Base-by-base conservation (phyloP, 202 grass and related monocot genomes). In the Schoenoplectus tabernaemontani region DNA sequence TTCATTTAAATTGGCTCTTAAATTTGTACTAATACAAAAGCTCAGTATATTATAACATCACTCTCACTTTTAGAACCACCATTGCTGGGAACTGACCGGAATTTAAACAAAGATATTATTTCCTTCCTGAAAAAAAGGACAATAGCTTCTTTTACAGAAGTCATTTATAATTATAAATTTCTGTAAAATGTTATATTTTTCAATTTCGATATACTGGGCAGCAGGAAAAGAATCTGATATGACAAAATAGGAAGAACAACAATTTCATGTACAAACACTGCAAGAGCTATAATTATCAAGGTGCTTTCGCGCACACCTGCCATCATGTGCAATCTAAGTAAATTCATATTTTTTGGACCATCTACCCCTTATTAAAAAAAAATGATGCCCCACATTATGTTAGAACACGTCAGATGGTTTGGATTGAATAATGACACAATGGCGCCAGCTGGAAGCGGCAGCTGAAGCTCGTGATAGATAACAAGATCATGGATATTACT, bases 381-480 rank as follows among this genome's bases (percentile, higher is more conserved):
- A 42, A 12, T 22, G 67, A 71, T 48, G 67, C 4, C 67, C 67
- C 42, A 15, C 11, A 15, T 3, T 50, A 65, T 17, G n/a, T 48
- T 51, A n/a, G 24, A 16, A 12, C 23, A 72, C 12, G 43, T 50
- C 11, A 48, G 23, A 50, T 72, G 5, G 12, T 32, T 30, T 7
- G 1, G 13, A 72, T 72, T 72, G 68, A 50, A 39, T 71, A 71
- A 71, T 71, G 67, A 22, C 22, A 71, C 67, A 71, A 71, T 71
- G 67, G 42, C 30, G 12, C 12, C 23, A 72, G 12, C 23, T 50
- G 68, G 5, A 26, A 72, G 23, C 24, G 50, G 44, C 48, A 50
- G 11, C 42, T 50, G 43, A 48, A 30, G 1, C 23, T 72, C 43
- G 3, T 17, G 12, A 30, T 50, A 30, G 13, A 2, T 9, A 10